Conservation (phyloP, 2,329 filamentous ascomycete species). For the Epichloe festucae region DNA sequence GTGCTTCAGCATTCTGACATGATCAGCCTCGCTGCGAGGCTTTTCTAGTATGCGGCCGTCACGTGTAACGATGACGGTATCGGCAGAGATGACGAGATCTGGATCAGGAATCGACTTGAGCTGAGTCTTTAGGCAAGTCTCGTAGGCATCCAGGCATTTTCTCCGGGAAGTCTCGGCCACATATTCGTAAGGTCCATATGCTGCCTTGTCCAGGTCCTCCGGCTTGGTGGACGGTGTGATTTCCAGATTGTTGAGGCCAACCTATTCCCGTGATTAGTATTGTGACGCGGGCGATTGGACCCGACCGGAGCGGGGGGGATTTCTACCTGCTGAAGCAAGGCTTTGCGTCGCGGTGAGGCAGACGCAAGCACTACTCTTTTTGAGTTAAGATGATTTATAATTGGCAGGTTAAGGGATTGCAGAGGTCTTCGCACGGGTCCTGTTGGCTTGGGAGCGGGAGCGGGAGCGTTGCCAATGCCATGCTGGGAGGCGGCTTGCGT, state of each 20-base stretch:
- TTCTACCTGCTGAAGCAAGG: conserved; percentile 59
- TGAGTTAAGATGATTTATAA: conserved; percentile 60
- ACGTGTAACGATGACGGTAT: conserved; percentile 74
- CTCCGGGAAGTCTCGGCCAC: conserved; percentile 73
- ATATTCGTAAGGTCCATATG: conserved; percentile 74
- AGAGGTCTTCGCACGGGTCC: conserved; percentile 35
- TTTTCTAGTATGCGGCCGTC: conserved; percentile 80
- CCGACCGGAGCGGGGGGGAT: too few relatives aligned
- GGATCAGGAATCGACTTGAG: conserved; percentile 48
- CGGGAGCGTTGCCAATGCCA: conserved; percentile 14
- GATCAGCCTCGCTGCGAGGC: conserved; percentile 67
- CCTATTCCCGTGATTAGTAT: conserved; percentile 27
- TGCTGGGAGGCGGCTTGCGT: conserved; percentile 27
- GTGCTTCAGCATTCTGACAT: conserved; percentile 70
- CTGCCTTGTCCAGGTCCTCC: conserved; percentile 70
- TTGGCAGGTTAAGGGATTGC: conserved; percentile 64
- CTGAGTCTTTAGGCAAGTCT: conserved; percentile 29
- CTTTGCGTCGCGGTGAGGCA: conserved; percentile 70
- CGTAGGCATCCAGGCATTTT: conserved; percentile 67
- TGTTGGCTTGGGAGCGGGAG: conserved; percentile 13
- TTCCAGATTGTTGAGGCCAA: conserved; percentile 73
- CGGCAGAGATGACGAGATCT: conserved; percentile 74
- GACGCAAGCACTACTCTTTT: conserved; percentile 85
- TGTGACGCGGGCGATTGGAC: not conserved
- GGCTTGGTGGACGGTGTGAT: conserved; percentile 70